phyloP scores from a whole-genome alignment of 208 protist species.

The Acanthamoeba sp. region DNA sequence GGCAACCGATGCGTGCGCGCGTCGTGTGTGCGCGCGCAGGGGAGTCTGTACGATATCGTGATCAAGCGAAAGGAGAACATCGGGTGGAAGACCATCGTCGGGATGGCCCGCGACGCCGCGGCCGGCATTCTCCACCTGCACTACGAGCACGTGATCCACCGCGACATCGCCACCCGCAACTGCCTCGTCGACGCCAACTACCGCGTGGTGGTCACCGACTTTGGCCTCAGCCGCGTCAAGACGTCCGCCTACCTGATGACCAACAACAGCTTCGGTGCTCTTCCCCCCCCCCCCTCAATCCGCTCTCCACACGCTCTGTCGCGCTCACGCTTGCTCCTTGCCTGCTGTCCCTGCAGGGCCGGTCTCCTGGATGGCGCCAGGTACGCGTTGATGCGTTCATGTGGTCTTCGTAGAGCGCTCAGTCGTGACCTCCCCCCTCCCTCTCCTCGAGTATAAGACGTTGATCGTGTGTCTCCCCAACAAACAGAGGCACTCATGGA shows the following conservation, averaged over 20 bases:
- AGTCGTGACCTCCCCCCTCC: too few relatives aligned
- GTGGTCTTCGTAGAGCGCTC: too few relatives aligned
- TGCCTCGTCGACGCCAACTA: conserved; percentile 36
- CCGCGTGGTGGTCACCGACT: conserved; percentile 43
- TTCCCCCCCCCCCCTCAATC: neutral
- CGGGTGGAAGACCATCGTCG: neutral
- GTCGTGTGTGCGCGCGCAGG: neutral
- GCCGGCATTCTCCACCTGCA: conserved; percentile 46
- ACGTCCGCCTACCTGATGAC: conserved; percentile 20
- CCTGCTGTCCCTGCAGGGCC: neutral
- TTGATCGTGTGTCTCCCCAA: too few relatives aligned
- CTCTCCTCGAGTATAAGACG: too few relatives aligned
- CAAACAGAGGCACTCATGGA: conserved; percentile 40
- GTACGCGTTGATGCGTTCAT: neutral
- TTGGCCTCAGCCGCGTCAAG: conserved; percentile 31
- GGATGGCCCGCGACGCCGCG: conserved; percentile 37
- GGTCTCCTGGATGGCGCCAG: conserved; percentile 59
- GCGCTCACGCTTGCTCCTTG: neutral
- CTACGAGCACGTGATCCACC: conserved; percentile 53
- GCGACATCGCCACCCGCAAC: conserved; percentile 44
- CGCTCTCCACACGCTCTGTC: neutral
- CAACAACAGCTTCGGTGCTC: conserved; percentile 43
- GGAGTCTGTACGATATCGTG: conserved; percentile 56
- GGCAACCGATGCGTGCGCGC: neutral
- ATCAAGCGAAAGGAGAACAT: conserved; percentile 12